Evolutionary conservation across 2,329 filamentous ascomycete genomes (phyloP).

Genomic region (Ophiobolus disseminans): DNA sequence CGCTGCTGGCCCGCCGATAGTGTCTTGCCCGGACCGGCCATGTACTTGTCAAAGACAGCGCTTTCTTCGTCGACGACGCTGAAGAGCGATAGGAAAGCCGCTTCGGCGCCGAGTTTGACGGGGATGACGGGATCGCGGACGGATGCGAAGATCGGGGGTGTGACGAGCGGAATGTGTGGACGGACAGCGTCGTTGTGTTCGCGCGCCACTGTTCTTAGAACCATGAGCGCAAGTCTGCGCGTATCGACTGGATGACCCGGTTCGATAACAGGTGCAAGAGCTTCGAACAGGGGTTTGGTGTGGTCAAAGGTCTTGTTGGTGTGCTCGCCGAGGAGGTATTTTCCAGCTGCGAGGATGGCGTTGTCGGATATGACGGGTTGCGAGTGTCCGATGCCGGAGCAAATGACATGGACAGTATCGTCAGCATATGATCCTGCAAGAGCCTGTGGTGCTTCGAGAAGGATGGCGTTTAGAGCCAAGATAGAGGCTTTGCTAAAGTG

Average conservation of each 20-base stretch:
- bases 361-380: conserved; percentile 84
- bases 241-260: conserved; percentile 83
- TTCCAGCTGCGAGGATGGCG: conserved; percentile 85
- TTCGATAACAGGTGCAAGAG: conserved; percentile 75
- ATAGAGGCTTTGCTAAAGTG: conserved; percentile 80
- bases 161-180: conserved; percentile 81
- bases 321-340: conserved; percentile 76
- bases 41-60: conserved; percentile 89
- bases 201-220: conserved; percentile 83
- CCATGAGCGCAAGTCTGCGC: conserved; percentile 83
- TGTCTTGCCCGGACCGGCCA: conserved; percentile 69
- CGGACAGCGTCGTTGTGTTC: conserved; percentile 80
- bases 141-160: conserved; percentile 82
- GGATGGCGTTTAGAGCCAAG: conserved; percentile 84
- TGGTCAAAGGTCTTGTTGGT: conserved; percentile 75
- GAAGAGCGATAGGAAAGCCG: conserved; percentile 90
- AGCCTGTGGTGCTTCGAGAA: conserved; percentile 78
- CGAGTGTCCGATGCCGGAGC: conserved; percentile 78
- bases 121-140: conserved; percentile 93
- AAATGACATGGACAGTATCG: conserved; percentile 78
- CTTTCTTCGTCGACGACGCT: conserved; percentile 86
- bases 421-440: conserved; percentile 73
- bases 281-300: conserved; percentile 79
- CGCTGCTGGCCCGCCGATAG: conserved; percentile 78
- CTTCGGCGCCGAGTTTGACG: conserved; percentile 93